Conservation (phyloP, 805 yeast species). For the Candida easanensis region DNA sequence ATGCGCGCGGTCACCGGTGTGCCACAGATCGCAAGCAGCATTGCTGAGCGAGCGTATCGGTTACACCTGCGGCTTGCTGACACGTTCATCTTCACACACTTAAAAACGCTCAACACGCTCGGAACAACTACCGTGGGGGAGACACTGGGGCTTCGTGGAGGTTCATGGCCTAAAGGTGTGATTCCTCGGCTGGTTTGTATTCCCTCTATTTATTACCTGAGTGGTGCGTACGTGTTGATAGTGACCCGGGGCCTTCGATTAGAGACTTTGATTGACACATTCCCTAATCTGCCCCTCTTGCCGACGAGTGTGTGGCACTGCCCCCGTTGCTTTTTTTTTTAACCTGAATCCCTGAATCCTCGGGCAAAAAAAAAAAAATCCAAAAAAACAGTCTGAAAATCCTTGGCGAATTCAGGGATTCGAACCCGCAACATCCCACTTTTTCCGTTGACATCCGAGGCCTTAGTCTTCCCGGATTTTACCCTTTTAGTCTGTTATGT, state of each 20-base stretch:
- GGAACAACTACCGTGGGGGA: not conserved
- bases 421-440: not conserved
- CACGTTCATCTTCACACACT: not conserved
- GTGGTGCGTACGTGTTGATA: too few species aligned
- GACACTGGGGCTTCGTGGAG: not conserved
- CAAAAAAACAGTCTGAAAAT: not conserved
- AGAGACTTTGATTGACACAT: too few species aligned
- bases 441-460: not conserved
- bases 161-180: too few species aligned
- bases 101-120: constrained; percentile 2
- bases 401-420: not conserved
- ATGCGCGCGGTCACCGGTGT: not conserved
- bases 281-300: too few species aligned
- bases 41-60: constrained; percentile 17
- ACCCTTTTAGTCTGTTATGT: not conserved
- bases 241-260: too few species aligned
- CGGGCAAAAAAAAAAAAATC: not conserved
- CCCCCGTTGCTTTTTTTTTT: too few species aligned
- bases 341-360: too few species aligned
- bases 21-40: constrained; percentile 15
- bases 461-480: not conserved
- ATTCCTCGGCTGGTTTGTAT: too few species aligned
- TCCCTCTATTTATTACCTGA: too few species aligned
- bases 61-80: constrained; percentile 17
- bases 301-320: too few species aligned